These are phyloP conservation scores for Diplotaxis tenuifolia DNA, from an alignment of 345 rosid species.

Conservation along the genomic window DNA sequence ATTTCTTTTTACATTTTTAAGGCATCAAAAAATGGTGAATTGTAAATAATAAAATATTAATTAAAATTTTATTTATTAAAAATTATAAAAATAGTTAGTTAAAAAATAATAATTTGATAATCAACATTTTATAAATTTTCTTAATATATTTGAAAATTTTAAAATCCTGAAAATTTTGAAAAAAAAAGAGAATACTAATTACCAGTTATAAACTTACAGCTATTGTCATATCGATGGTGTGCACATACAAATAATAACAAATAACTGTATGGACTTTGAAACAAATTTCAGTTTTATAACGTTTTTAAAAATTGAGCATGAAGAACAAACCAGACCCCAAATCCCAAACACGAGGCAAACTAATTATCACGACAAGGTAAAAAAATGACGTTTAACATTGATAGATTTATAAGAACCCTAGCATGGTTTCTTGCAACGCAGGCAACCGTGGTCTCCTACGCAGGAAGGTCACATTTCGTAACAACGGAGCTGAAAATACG, in stretches of 20 bases:
- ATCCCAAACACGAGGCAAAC: not conserved
- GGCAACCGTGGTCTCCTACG: constrained; percentile 8
- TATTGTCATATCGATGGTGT: not conserved
- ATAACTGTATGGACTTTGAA: not conserved
- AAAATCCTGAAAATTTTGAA: no score
- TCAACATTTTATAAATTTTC: no score
- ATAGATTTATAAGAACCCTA: constrained; percentile 16
- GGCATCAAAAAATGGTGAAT: no score
- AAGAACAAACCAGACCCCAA: not conserved
- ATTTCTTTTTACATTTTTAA: no score
- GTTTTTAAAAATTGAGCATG: constrained; percentile 2
- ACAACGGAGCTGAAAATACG: constrained; percentile 28
- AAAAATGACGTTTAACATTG: not conserved
- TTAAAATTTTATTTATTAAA: no score
- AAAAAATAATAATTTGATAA: no score
- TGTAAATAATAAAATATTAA: no score
- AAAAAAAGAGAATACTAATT: no score
- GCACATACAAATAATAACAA: not conserved
- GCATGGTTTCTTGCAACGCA: constrained; percentile 24
- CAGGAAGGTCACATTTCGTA: no score
- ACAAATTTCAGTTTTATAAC: constrained; percentile 27
- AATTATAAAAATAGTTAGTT: no score
- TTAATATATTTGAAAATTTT: no score
- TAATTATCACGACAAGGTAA: not conserved
- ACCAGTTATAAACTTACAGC: no score